phyloP scores from a whole-genome alignment of 2,329 filamentous ascomycete genomes.

The Aspergillus texensis region DNA sequence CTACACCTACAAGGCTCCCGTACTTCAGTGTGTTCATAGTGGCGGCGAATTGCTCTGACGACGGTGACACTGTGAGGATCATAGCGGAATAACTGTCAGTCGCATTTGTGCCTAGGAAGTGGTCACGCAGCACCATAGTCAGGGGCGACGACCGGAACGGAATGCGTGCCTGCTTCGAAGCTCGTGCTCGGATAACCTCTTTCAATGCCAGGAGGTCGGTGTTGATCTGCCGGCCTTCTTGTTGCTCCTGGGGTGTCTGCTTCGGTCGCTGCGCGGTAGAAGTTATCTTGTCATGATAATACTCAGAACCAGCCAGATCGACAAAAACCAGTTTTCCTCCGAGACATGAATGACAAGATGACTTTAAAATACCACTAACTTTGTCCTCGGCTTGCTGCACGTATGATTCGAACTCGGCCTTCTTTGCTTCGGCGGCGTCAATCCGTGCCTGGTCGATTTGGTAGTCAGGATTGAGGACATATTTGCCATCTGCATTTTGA shows the following conservation, averaged over 20 bases:
- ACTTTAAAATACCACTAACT: conserved; percentile 28
- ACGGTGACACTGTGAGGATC: conserved; percentile 46
- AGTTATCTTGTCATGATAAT: conserved; percentile 35
- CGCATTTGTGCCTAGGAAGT: conserved; percentile 32
- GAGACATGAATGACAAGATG: conserved; percentile 30
- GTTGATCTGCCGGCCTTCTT: conserved; percentile 50
- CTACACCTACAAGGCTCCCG: conserved; percentile 42
- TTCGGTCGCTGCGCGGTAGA: conserved; percentile 17
- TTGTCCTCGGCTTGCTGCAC: conserved; percentile 40
- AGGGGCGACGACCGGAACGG: conserved; percentile 47
- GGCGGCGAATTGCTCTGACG: conserved; percentile 39
- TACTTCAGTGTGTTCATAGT: conserved; percentile 51
- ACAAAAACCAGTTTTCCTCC: conserved; percentile 50
- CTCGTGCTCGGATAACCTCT: conserved; percentile 50
- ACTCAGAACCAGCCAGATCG: conserved; percentile 51
- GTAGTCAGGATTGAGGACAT: conserved; percentile 38
- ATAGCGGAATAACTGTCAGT: conserved; percentile 36
- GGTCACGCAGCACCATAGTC: conserved; percentile 48
- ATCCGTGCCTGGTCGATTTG: conserved; percentile 41
- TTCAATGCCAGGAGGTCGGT: conserved; percentile 50
- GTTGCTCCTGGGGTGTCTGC: conserved; percentile 43
- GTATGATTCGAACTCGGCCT: conserved; percentile 37
- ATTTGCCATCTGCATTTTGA: conserved; percentile 35
- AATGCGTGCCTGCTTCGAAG: conserved; percentile 37
- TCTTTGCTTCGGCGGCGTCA: conserved; percentile 44